Conservation (phyloP, 202 grass and related monocot genomes). For the Zoysia matrella region DNA sequence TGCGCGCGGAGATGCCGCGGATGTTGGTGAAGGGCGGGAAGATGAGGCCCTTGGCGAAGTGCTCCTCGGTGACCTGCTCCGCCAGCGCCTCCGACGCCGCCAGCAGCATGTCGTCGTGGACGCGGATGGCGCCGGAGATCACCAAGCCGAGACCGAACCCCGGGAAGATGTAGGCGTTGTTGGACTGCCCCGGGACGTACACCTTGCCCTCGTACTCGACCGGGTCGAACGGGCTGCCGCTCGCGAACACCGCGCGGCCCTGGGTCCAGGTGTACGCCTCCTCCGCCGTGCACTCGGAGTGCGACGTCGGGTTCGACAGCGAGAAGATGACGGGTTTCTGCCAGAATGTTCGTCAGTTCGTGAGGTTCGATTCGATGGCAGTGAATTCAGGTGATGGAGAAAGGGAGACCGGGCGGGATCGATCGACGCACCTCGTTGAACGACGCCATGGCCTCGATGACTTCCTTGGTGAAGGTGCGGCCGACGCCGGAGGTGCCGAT, state of each 20-base stretch:
- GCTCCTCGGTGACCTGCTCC: conserved; percentile 70
- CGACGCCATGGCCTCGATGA: conserved; percentile 80
- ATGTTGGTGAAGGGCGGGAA: conserved; percentile 96
- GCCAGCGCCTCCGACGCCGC: conserved; percentile 82
- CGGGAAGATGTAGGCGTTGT: conserved; percentile 96
- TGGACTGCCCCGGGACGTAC: conserved; percentile 63
- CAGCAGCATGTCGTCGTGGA: conserved; percentile 96
- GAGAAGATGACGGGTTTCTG: conserved; percentile 83
- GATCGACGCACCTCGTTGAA: conserved; percentile 66
- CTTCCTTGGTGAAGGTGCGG: conserved; percentile 83
- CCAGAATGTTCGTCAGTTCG: not conserved
- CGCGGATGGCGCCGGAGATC: conserved; percentile 82
- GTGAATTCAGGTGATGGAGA: not conserved
- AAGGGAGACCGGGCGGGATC: too few relatives aligned
- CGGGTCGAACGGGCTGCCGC: conserved; percentile 71
- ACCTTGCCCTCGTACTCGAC: conserved; percentile 68
- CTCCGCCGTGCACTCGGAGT: conserved; percentile 95
- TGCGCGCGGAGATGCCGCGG: conserved; percentile 87
- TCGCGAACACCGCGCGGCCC: conserved; percentile 73
- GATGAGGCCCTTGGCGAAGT: conserved; percentile 76
- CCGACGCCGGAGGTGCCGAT: conserved; percentile 94
- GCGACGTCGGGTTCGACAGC: conserved; percentile 94
- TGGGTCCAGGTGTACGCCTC: conserved; percentile 84
- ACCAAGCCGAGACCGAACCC: conserved; percentile 91
- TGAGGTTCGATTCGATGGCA: not conserved